These are phyloP conservation scores for Crithidia bombi DNA, from an alignment of 208 protist genomes.

Conservation along the genomic window DNA sequence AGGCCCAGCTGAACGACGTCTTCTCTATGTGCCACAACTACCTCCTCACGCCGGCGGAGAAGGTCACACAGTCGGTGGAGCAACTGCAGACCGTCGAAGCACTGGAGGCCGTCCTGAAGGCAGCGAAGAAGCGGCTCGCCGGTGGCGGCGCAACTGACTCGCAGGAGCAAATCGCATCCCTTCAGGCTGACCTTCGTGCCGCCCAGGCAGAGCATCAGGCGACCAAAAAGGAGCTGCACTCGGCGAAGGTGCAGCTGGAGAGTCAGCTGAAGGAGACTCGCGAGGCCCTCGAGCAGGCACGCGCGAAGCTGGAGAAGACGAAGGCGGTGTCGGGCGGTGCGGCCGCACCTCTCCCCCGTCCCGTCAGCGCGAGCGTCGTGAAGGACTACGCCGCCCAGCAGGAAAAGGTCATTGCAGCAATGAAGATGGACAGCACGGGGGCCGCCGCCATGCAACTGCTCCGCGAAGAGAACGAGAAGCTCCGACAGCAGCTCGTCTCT, in stretches of 20 bases:
- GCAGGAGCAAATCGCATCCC: constrained; percentile 43
- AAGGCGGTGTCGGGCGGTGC: constrained; percentile 11
- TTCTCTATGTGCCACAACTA: constrained; percentile 61
- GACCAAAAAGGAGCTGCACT: constrained; percentile 36
- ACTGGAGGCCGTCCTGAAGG: constrained; percentile 53
- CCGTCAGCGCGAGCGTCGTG: constrained; percentile 4
- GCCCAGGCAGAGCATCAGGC: constrained; percentile 51
- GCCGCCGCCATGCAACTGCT: constrained; percentile 44
- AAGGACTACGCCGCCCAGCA: constrained; percentile 36
- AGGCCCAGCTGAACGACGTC: constrained; percentile 57
- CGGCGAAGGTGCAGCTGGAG: constrained; percentile 39
- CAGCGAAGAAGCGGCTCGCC: constrained; percentile 25
- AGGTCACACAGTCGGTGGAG: constrained; percentile 30
- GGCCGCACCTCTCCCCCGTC: not conserved
- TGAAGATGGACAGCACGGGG: constrained; percentile 58
- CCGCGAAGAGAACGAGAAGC: constrained; percentile 48
- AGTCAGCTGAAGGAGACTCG: constrained; percentile 27
- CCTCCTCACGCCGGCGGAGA: constrained; percentile 37
- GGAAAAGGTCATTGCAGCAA: constrained; percentile 50
- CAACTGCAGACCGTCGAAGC: constrained; percentile 49
- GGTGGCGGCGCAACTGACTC: constrained; percentile 43
- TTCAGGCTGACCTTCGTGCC: constrained; percentile 43
- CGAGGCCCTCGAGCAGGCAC: constrained; percentile 25
- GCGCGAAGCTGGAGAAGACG: constrained; percentile 28
- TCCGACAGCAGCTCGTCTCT: constrained; percentile 33